phyloP scores from a whole-genome alignment of 192 early-diverging fungal species.

The Obelidium mucronatum region DNA sequence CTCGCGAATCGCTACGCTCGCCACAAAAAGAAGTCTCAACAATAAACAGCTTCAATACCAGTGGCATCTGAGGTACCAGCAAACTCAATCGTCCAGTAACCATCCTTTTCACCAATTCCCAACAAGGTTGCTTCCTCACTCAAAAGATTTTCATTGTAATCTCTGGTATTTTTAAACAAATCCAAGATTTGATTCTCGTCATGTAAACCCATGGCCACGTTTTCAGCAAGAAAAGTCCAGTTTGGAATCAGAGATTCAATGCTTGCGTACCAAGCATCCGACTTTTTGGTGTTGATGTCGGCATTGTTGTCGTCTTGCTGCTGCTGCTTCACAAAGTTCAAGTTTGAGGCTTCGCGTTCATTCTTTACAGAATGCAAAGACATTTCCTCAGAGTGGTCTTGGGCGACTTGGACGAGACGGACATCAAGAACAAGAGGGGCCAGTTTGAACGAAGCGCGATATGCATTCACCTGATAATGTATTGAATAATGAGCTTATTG shows the following conservation, averaged over 20 bases:
- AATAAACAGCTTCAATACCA: conserved; percentile 12
- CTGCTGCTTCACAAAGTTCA: not conserved
- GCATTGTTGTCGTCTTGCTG: not conserved
- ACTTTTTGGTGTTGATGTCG: not conserved
- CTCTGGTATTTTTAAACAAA: conserved; percentile 20
- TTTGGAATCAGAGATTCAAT: conserved; percentile 28
- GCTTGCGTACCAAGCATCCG: conserved; percentile 9
- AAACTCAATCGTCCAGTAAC: conserved; percentile 39
- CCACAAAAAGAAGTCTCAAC: too few species aligned
- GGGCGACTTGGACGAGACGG: conserved; percentile 33
- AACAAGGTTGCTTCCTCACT: conserved; percentile 17
- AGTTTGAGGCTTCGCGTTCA: not conserved
- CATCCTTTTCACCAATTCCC: conserved; percentile 33
- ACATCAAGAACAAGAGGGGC: conserved; percentile 12
- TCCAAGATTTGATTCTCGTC: conserved; percentile 29
- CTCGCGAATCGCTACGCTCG: too few species aligned
- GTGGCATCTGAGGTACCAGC: conserved; percentile 23
- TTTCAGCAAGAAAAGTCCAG: conserved; percentile 34
- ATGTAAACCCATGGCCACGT: conserved; percentile 24
- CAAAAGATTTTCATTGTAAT: conserved; percentile 27
- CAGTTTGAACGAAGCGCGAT: not conserved
- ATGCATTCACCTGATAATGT: conserved; percentile 21
- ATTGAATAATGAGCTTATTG: too few species aligned
- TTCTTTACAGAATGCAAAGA: not conserved
- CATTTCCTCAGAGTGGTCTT: conserved; percentile 19